A percentile compares a stretch with the other conserved stretches of the same genome.
Evolutionary conservation across 2,329 filamentous ascomycete species (phyloP).

Genomic region (Trichoderma harzianum): DNA sequence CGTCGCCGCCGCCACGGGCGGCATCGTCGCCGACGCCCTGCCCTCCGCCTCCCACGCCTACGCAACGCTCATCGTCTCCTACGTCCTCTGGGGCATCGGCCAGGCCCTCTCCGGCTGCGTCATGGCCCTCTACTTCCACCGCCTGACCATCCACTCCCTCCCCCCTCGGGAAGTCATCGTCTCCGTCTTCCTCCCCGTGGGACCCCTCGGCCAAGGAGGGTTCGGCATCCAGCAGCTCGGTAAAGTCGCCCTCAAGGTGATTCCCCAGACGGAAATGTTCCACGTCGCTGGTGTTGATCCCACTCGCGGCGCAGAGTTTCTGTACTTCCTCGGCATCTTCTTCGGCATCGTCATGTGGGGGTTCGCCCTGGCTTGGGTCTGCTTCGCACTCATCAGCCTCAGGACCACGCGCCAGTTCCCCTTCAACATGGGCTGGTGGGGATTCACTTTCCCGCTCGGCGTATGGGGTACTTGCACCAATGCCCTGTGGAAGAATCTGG

Average conservation of each 20-base stretch:
- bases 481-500: constrained; percentile 39
- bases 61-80: constrained; percentile 61
- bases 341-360: constrained; percentile 43
- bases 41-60: constrained; percentile 53
- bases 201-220: constrained; percentile 64
- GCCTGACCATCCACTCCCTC: constrained; percentile 63
- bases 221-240: constrained; percentile 55
- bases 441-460: constrained; percentile 46
- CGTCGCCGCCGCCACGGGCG: constrained; percentile 62
- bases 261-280: constrained; percentile 43
- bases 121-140: constrained; percentile 66
- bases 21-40: constrained; percentile 60
- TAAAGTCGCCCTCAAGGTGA: constrained; percentile 41
- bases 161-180: constrained; percentile 66
- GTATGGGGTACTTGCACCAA: constrained; percentile 42
- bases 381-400: constrained; percentile 42
- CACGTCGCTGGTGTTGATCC: constrained; percentile 36
- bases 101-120: constrained; percentile 57
- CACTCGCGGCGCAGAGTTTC: constrained; percentile 38
- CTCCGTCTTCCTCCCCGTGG: constrained; percentile 63
- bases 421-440: constrained; percentile 49
- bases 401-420: constrained; percentile 39
- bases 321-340: constrained; percentile 57
- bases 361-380: constrained; percentile 43
- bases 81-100: constrained; percentile 67